Base-by-base conservation (phyloP, 1,284 basidiomycete species). In the Stygiomarasmius scandens region DNA sequence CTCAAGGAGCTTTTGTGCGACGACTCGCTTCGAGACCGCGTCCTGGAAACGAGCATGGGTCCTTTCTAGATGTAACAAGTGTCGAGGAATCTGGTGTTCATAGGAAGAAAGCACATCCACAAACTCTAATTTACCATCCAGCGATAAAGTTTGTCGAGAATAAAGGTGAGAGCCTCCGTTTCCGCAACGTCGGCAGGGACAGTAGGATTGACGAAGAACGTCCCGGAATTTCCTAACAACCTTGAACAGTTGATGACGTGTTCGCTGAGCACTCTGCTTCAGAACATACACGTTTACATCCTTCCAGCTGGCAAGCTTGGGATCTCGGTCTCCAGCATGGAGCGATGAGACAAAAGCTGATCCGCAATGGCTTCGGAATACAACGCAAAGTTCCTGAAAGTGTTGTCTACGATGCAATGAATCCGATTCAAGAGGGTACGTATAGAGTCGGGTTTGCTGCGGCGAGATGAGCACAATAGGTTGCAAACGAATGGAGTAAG, bases 221-320 rank as follows among this genome's bases (percentile, higher is more conserved):
- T 94, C 90, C n/a, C 95, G 85, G 78, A 96, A 97, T 74, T 94
- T 97, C 60, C 93, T 86, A 61, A 98, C 85, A 63, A 88, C 85
- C 72, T 93, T 95, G 83, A 95, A 96, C 12, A 99, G 79, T 63
- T 96, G 93, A 60, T 88, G 87, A 71, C 99, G 97, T 1, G 93
- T 95, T 68, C 86, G 90, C 64, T 91, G 86, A 0, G 96, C 96
- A 66, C 95, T 98, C 61, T 92, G 89, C 71, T 92, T 93, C 62
- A 99, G 81, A 3, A 97, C 95, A 63, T 94, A 92, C 10, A 99
- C 90, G 67, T 99, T 99, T 68, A 96, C 81, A 69, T 99, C 97
- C 71, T 93, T 96, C 97, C 97, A 99, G 67, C 95, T 97, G 0
- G 97, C 97, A 41, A 99, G 81, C 71, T 95, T 95, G 79, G 83